Conservation (phyloP, 495 filamentous ascomycete species). For the Xanthoparmelia taractica region DNA sequence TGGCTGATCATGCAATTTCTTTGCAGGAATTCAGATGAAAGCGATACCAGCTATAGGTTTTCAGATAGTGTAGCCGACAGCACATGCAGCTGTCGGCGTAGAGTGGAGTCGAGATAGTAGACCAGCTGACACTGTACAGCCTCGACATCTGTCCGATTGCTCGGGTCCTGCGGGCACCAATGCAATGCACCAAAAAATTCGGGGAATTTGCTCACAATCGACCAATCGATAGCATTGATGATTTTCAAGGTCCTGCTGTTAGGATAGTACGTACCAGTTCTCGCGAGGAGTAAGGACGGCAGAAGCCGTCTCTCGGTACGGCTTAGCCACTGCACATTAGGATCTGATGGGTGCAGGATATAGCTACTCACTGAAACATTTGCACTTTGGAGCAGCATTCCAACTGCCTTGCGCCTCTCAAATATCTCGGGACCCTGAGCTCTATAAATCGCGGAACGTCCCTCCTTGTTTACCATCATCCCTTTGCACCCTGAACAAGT, state of each 20-base stretch:
- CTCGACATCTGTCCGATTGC: background rate
- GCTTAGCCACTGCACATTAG: background rate
- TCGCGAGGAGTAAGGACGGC: slow-evolving; percentile 1
- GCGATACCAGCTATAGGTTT: background rate
- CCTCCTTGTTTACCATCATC: background rate
- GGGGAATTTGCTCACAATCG: background rate
- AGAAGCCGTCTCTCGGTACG: background rate
- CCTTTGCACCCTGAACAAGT: background rate
- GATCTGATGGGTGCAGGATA: background rate
- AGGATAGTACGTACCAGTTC: slow-evolving; percentile 1
- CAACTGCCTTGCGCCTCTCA: slow-evolving; percentile 10
- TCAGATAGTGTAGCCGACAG: background rate
- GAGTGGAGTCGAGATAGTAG: background rate
- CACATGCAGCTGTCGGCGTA: background rate
- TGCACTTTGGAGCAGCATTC: slow-evolving; percentile 5
- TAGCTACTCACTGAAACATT: slow-evolving; percentile 10
- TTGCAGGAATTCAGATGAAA: background rate
- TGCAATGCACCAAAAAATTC: slow-evolving; percentile 4
- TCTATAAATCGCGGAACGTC: slow-evolving; percentile 10
- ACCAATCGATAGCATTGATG: slow-evolving; percentile 5
- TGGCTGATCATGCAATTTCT: background rate
- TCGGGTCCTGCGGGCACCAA: background rate
- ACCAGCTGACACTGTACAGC: slow-evolving; percentile 2
- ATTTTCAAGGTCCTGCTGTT: no score
- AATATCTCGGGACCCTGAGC: slow-evolving; percentile 6